Percentiles rank a stretch among this genome's conserved stretches.
phyloP scores from a whole-genome alignment of 2,329 filamentous ascomycete species.

The Neofusicoccum laricinum region DNA sequence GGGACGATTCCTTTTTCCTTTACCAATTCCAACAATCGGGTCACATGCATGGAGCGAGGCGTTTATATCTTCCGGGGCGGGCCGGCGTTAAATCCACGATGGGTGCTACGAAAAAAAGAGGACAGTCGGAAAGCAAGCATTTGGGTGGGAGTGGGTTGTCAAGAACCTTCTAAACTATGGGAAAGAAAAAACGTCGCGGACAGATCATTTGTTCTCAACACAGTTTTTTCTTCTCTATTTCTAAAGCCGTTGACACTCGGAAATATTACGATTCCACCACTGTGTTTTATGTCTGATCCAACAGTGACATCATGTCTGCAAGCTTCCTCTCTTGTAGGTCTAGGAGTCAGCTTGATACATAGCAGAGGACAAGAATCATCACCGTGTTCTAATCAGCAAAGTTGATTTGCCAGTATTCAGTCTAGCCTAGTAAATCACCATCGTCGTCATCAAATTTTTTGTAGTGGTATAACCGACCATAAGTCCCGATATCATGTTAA shows the following conservation, averaged over 20 bases:
- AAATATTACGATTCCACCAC: too few relatives aligned
- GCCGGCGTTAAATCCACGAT: neutral
- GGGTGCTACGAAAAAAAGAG: neutral
- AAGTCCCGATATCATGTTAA: neutral
- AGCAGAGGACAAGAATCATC: too few relatives aligned
- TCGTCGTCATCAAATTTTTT: slow-evolving; percentile 10
- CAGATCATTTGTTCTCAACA: too few relatives aligned
- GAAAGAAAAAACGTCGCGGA: too few relatives aligned
- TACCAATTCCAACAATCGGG: neutral
- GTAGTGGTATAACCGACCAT: slow-evolving; percentile 1
- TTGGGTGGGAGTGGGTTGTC: too few relatives aligned
- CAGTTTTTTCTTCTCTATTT: too few relatives aligned
- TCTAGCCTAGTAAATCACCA: neutral
- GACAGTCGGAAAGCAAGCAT: neutral
- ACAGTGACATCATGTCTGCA: too few relatives aligned
- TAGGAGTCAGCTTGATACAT: too few relatives aligned
- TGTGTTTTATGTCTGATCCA: too few relatives aligned
- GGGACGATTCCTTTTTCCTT: neutral
- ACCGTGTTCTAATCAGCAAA: neutral
- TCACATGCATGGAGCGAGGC: slow-evolving; percentile 1
- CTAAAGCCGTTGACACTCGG: too few relatives aligned
- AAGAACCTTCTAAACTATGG: too few relatives aligned
- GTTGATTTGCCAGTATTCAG: slow-evolving; percentile 10
- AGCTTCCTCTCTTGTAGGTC: too few relatives aligned
- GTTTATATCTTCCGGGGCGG: neutral